These are phyloP conservation scores for Lycium barbarum DNA, from an alignment of 257 asterid genomes.

Conservation along the genomic window DNA sequence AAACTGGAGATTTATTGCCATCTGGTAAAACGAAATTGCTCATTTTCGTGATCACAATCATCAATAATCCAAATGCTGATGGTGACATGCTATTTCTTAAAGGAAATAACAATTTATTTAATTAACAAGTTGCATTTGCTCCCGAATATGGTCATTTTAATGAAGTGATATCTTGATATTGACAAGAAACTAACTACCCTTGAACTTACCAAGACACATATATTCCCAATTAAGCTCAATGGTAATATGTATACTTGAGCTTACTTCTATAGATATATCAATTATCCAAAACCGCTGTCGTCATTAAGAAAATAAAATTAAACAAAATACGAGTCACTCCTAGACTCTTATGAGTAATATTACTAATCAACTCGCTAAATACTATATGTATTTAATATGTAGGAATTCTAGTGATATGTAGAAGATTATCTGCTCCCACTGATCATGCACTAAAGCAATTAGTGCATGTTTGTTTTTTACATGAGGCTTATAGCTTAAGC, in stretches of 20 bases:
- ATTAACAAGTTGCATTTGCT: not conserved
- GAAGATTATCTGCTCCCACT: not conserved
- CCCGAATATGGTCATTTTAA: constrained; percentile 29
- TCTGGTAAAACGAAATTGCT: not conserved
- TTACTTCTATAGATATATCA: not conserved
- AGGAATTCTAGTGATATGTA: not conserved
- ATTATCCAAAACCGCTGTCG: not conserved
- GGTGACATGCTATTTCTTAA: not conserved
- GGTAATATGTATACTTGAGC: constrained; percentile 8
- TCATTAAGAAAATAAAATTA: not conserved
- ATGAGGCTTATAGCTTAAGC: not conserved
- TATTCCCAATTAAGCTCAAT: not conserved
- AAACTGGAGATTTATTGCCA: not conserved
- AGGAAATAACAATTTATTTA: not conserved
- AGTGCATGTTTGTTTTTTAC: not conserved
- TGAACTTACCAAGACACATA: not conserved
- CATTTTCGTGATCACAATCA: constrained; percentile 22
- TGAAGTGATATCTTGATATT: constrained; percentile 33
- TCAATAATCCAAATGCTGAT: constrained; percentile 2
- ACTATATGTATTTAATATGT: too few relatives aligned
- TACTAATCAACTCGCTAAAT: not conserved
- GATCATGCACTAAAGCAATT: not conserved
- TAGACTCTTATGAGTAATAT: too few relatives aligned
- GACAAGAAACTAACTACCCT: constrained; percentile 41
- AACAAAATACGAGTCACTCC: not conserved